Evolutionary conservation across 129 eudicot genomes (phyloP).

Genomic region (Ambrosia artemisiifolia): DNA sequence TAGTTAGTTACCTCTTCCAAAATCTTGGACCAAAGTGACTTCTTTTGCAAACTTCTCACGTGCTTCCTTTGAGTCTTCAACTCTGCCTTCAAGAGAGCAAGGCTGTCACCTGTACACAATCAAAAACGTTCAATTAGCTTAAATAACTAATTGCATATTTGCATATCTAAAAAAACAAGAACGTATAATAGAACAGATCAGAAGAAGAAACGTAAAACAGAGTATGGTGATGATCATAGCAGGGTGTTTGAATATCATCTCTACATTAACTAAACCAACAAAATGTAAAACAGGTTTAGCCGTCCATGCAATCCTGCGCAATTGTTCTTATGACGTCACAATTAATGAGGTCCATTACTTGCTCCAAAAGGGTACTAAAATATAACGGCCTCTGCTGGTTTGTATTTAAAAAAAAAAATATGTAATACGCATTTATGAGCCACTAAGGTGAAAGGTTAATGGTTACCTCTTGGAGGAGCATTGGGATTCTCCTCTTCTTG

Average conservation of each 20-base stretch:
- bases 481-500: slow-evolving; percentile 78
- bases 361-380: not conserved
- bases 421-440: not conserved
- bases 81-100: slow-evolving; percentile 72
- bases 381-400: slow-evolving; percentile 6
- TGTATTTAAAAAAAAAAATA: not conserved
- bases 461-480: slow-evolving; percentile 75
- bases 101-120: slow-evolving; percentile 69
- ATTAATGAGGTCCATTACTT: not conserved
- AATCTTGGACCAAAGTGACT: slow-evolving; percentile 85
- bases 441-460: not conserved
- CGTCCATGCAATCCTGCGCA: not conserved
- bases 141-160: slow-evolving; percentile 2
- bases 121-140: not conserved
- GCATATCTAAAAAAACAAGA: slow-evolving; percentile 3
- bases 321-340: not conserved
- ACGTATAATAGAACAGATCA: not conserved
- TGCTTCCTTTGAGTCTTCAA: slow-evolving; percentile 93
- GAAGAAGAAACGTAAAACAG: not conserved
- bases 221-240: not conserved
- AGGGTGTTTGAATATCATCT: not conserved
- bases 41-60: slow-evolving; percentile 79
- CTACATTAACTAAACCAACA: not conserved
- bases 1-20: slow-evolving; percentile 80
- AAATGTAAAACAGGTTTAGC: not conserved